phyloP scores from a whole-genome alignment of 2,329 filamentous ascomycete species.

The Knoxdaviesia capensis region DNA sequence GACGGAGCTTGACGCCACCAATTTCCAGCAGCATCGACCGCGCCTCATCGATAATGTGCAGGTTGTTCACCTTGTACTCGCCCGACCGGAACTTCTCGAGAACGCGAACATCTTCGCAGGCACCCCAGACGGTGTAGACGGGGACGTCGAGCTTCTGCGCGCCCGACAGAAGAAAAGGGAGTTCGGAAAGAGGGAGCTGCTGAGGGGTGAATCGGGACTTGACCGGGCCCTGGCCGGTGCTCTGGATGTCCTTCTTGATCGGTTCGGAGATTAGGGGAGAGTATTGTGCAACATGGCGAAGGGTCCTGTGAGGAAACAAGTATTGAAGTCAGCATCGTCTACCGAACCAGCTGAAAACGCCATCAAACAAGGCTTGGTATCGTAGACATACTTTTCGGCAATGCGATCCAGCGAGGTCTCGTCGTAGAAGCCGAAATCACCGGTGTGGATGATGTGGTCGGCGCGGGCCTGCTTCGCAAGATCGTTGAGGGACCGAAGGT shows the following conservation, averaged over 20 bases:
- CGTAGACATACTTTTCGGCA: slow-evolving; percentile 73
- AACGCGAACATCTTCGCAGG: slow-evolving; percentile 93
- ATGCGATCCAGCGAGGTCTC: slow-evolving; percentile 89
- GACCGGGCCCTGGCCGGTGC: slow-evolving; percentile 52
- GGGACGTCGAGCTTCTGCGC: slow-evolving; percentile 84
- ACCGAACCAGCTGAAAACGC: slow-evolving; percentile 4
- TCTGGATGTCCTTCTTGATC: slow-evolving; percentile 45
- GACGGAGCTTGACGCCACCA: slow-evolving; percentile 84
- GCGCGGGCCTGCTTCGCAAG: slow-evolving; percentile 86
- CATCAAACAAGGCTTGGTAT: neutral
- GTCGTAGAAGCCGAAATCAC: slow-evolving; percentile 98
- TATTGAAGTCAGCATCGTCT: slow-evolving; percentile 6
- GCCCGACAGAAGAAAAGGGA: slow-evolving; percentile 72
- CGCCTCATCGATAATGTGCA: slow-evolving; percentile 96
- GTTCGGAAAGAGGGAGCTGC: slow-evolving; percentile 80
- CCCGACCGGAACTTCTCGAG: slow-evolving; percentile 92
- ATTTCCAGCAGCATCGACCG: slow-evolving; percentile 89
- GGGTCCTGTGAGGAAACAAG: slow-evolving; percentile 38
- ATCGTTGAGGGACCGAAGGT: slow-evolving; percentile 86
- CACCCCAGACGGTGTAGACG: slow-evolving; percentile 97
- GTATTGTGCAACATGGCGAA: slow-evolving; percentile 97
- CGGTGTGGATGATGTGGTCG: slow-evolving; percentile 95
- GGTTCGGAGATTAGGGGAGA: slow-evolving; percentile 77
- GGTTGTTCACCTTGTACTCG: slow-evolving; percentile 93
- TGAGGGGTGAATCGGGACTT: slow-evolving; percentile 67